Evolutionary conservation across 257 asterid genomes (phyloP), one percentile per base, ranked within the genome.

Genomic region (Nicotiana otophora): DNA sequence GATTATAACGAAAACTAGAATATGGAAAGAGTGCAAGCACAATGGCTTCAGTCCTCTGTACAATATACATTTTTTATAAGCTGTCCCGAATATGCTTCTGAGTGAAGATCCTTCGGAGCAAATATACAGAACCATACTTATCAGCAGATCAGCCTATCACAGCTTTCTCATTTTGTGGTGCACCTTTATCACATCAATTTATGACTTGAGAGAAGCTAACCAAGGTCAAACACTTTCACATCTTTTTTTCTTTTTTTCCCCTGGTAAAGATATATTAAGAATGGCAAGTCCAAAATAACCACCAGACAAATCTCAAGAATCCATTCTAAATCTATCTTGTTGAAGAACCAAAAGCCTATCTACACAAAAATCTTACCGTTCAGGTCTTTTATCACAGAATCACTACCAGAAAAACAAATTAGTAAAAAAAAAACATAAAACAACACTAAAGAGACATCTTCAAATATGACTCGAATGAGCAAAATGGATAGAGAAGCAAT

Each of bases 401-500:
- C 46, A 16, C 64, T 4, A 75, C 46, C 63, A 51, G 64, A 75
- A 53, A 75, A 51, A 75, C 26, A 75, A 75, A 75, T 48, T 75
- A 75, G 80, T 8, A 16, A 69, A 23, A 74, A 4, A 14, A 75
- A 48, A 74, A 26, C 23, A 74, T 46, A 51, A 20, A 75, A 28
- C 42, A 51, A 15, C 28, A 51, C 63, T 75, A 28, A 51, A 53
- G 5, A 53, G 26, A 2, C 1, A 0, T 75, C 80, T 66, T 51
- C 53, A 72, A 48, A 53, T 39, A 72, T 23, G 28, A 66, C 66
- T 76, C 34, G 26, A 80, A 5, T 55, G 77, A 83, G 80, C 66
- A 78, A 83, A 28, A 14, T 53, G 81, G 77, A 23, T 53, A 62
- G 84, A 62, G 51, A 19, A 78, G 68, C 78, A 55, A 78, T 83